Evolutionary conservation across 2,329 filamentous ascomycete species (phyloP), one percentile per base, ranked within the genome.

Genomic region (Cladosporium oxysporum): DNA sequence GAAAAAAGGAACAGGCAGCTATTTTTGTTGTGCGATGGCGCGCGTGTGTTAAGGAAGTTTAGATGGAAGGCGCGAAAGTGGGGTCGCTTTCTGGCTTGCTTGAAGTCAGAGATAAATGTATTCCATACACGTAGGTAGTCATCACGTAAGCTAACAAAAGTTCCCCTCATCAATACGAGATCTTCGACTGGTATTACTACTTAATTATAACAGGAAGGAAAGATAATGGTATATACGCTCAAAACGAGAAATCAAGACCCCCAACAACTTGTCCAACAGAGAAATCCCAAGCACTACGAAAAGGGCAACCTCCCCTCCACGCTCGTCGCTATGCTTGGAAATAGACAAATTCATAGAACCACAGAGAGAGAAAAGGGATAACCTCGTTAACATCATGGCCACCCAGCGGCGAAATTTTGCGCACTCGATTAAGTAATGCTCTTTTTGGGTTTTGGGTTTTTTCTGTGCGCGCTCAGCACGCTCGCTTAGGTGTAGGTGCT

Each of bases 401-500:
- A 26, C n/a, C 37, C 52, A 21, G 33, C n/a, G 60, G 59, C 58
- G n/a, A 35, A 44, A 14, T 21, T 23, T 26, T 41, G 33, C 23
- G 60, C 60, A 35, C 49, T 55, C 23, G 28, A 52, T 44, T 37
- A 50, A 41, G 35, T 33, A 41, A 41, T 41, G 53, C 53, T 23
- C 16, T 58, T 41, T 33, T 26, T 21, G n/a, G 28, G 11, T 55
- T 55, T n/a, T 26, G 18, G 11, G 31, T 60, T 26, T 14, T 52
- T 23, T 33, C 18, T 23, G 31, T 33, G 23, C 44, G 21, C n/a
- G 18, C 21, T 23, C 59, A 26, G n/a, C 21, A n/a, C 23, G 18
- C 26, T 26, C 26, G 33, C 58, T 63, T 52, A 75, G 28, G 76
- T 77, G 70, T 81, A 81, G 33, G 77, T 74, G 69, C 76, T 79